phyloP scores from a whole-genome alignment of 2,329 filamentous ascomycete species.

The Westerdykella ornata region DNA sequence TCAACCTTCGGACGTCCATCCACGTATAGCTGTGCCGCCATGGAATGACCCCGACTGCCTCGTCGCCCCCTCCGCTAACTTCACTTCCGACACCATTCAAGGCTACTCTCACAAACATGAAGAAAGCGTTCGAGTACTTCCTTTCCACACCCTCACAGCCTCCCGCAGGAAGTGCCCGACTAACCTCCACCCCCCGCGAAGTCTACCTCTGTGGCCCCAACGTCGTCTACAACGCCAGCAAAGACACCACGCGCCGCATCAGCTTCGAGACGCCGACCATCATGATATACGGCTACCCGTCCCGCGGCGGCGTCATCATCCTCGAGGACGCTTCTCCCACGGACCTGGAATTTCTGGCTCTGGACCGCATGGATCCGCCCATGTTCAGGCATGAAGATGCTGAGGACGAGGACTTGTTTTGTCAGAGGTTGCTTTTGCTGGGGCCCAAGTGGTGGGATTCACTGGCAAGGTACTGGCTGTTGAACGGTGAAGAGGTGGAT shows the following conservation, averaged over 20 bases:
- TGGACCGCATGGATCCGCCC: conserved; percentile 9
- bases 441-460: conserved; percentile 16
- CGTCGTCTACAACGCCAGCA: conserved; percentile 2
- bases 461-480: conserved; percentile 3
- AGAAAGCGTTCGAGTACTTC: conserved; percentile 2
- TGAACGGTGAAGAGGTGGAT: conserved; percentile 5
- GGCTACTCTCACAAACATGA: conserved; percentile 2
- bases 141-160: neutral
- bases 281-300: conserved; percentile 10
- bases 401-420: conserved; percentile 10
- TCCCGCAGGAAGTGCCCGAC: conserved; percentile 1
- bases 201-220: conserved; percentile 1
- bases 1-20: too few species aligned
- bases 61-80: neutral
- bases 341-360: conserved; percentile 12
- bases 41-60: neutral
- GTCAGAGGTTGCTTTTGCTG: conserved; percentile 10
- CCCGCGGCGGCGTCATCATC: conserved; percentile 10
- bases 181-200: conserved; percentile 1
- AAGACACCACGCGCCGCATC: conserved; percentile 9
- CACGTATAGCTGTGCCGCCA: conserved; percentile 1
- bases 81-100: conserved; percentile 1
- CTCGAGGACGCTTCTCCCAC: conserved; percentile 7
- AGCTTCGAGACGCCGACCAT: conserved; percentile 4
- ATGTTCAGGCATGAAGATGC: conserved; percentile 4